Base-by-base conservation (phyloP, 1,284 basidiomycete genomes). In the Sporisorium exsertum region DNA sequence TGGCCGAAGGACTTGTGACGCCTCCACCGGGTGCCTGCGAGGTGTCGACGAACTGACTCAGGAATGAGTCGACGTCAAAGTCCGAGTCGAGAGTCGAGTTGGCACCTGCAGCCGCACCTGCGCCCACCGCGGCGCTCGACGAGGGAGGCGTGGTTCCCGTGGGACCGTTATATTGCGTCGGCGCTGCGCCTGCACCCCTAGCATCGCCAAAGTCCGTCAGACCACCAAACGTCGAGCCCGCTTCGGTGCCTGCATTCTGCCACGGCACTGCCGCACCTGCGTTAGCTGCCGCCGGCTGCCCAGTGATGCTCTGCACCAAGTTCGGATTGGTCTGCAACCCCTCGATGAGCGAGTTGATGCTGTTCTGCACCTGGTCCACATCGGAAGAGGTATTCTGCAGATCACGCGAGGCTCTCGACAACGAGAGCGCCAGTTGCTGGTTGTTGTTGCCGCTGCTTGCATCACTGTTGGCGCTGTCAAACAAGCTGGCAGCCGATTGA, bases 261-360 rank as follows among this genome's bases (percentile, higher is more conserved):
- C 59, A 61, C n/a, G 51, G 42, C 42, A 61, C 52, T 4, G 27
- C 22, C 10, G 45, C 24, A 47, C 33, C 58, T 8, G 54, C 12
- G 24, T 35, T 42, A 12, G 37, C 9, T n/a, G 22, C 15, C 40
- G 51, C 37, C 12, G 51, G 22, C 58, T 53, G 58, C 10, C 54
- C 47, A 9, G 35, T n/a, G 18, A 66, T 47, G 9, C 37, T 42
- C 46, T 61, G 54, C 51, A 74, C 18, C 43, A 70, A 18, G 18
- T 54, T 61, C 22, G 79, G 72, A 40, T 81, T 91, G 42, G 93
- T 86, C 2, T 92, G 92, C 63, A 92, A 88, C 58, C 89, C 89
- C 78, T 91, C 88, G 50, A 94, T 91, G 42, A 94, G 88, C 13
- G 89, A 89, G 67, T 93, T 90, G 71, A 95, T 91, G 72, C 89